Evolutionary conservation across 139 green algal genomes (phyloP), one percentile per base, ranked within the genome.

Genomic region (Micractinium sp.): DNA sequence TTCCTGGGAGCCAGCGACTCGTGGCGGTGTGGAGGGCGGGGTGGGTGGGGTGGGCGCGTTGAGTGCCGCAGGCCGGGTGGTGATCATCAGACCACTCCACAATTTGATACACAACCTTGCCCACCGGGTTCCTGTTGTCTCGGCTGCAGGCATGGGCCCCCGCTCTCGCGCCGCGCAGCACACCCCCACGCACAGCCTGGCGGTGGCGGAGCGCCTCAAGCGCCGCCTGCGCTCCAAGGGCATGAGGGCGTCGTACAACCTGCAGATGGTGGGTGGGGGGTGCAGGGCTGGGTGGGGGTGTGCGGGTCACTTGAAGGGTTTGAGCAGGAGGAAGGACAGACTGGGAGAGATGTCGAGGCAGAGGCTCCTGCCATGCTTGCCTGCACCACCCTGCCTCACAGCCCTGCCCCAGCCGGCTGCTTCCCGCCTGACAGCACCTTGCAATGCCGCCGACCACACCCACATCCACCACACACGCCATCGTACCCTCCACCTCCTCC

Each of bases 191-290:
- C 69, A 81, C 36, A 47, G 76, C 25, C 53, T 77, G 61, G 81
- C 82, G 23, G 83, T 94, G 31, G 87, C 91, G 82, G 92, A 93
- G 38, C 86, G 92, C 15, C 82, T 95, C 36, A 88, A 89, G 18
- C 82, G 90, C 18, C 87, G 92, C 39, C 86, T 95, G 89, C 89
- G 93, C 33, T 75, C 77, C 63, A 95, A 94, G 80, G 93, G 92
- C 79, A 93, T 93, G 88, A 89, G 92, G 36, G 87, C 89, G 25
- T 91, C 92, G 73, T 90, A 92, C 81, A 95, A 91, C 18, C 91
- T 95, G 85, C 91, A 94, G 89, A 66, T 90, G 39, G 81, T 91
- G 16, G 67, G 83, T 0, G 2, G 35, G 63, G n/a, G 35, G 14
- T 23, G 9, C 0, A 80, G 35, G 41, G 38, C 5, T 3, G 25